phyloP scores from a whole-genome alignment of 2,329 filamentous ascomycete genomes.

The Lasiodiplodia gonubiensis region DNA sequence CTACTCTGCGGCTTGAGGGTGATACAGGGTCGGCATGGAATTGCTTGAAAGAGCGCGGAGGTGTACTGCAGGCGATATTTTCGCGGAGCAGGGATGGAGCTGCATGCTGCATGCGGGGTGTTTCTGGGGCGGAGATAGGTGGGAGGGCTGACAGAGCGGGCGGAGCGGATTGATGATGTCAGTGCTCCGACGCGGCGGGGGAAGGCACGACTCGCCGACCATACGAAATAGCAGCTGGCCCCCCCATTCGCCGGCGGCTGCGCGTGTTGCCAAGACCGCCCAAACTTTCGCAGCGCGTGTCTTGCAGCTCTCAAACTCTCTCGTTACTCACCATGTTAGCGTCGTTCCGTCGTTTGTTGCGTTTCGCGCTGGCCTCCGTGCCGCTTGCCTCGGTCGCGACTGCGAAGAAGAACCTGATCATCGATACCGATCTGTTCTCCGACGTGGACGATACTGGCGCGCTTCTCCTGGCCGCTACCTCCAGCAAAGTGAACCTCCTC shows the following conservation, averaged over 20 bases:
- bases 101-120: neutral
- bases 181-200: neutral
- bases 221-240: neutral
- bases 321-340: neutral
- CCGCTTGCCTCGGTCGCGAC: neutral
- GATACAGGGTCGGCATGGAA: neutral
- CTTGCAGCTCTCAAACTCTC: neutral
- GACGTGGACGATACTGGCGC: slow-evolving; percentile 54
- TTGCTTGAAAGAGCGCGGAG: neutral
- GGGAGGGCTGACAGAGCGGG: neutral
- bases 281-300: neutral
- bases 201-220: neutral
- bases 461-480: slow-evolving; percentile 51
- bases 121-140: neutral
- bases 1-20: neutral
- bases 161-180: neutral
- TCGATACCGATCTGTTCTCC: slow-evolving; percentile 56
- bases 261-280: neutral
- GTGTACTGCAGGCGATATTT: neutral
- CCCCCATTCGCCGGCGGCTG: neutral
- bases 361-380: neutral
- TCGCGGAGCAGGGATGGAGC: neutral
- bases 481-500: slow-evolving; percentile 46
- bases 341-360: neutral
- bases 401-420: slow-evolving; percentile 48